Percentiles rank a stretch among this genome's conserved stretches.
Evolutionary conservation across 2,329 filamentous ascomycete genomes (phyloP).

Genomic region (Cercospora canescens): DNA sequence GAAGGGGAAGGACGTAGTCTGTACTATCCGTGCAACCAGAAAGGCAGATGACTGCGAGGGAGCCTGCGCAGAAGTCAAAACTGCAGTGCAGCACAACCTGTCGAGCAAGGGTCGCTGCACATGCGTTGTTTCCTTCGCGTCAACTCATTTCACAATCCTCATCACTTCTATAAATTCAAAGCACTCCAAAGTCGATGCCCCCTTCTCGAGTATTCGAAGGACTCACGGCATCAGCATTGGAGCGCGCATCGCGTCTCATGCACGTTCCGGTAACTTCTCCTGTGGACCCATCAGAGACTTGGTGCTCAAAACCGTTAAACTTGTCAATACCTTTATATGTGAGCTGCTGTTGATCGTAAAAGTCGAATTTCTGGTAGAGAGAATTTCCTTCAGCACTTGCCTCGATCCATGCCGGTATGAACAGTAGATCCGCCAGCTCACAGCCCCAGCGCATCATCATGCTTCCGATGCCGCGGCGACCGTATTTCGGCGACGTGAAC

Average conservation of each 20-base stretch:
- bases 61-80: neutral
- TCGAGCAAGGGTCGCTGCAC: neutral
- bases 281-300: neutral
- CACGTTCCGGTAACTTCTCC: constrained; percentile 3
- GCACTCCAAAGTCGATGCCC: neutral
- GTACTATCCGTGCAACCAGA: neutral
- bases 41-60: neutral
- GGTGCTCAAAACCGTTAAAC: neutral
- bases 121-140: too few species aligned
- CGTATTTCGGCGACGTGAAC: constrained; percentile 39
- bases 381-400: constrained; percentile 28
- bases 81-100: neutral
- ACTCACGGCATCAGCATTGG: neutral
- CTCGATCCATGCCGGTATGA: constrained; percentile 33
- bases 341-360: constrained; percentile 19
- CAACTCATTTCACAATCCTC: too few species aligned
- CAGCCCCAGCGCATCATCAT: constrained; percentile 42
- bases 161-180: neutral
- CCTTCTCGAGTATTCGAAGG: neutral
- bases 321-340: neutral
- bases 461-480: constrained; percentile 39
- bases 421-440: constrained; percentile 35
- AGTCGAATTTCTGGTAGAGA: constrained; percentile 31
- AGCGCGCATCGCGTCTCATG: constrained; percentile 1
- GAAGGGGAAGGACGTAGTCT: neutral